Evolutionary conservation across 306 rosid species (phyloP).

Genomic region (Fragaria iinumae): DNA sequence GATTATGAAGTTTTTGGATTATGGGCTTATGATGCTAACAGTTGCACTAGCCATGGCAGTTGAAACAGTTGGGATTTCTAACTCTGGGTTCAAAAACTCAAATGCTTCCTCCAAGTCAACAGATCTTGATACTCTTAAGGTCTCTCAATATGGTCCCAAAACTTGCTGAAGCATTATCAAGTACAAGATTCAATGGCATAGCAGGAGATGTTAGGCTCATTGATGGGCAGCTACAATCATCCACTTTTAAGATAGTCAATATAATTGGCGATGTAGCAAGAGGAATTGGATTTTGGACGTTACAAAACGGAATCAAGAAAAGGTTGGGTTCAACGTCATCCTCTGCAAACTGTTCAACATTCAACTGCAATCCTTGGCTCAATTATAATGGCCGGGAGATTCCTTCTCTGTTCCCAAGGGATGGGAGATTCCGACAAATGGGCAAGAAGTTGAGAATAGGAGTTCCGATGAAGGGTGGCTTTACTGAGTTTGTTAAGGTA

Average conservation of each 20-base stretch:
- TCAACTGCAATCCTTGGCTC: constrained; percentile 17
- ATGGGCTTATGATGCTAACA: constrained; percentile 59
- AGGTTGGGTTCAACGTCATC: constrained; percentile 9
- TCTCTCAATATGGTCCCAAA: constrained; percentile 42
- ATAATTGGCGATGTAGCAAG: constrained; percentile 35
- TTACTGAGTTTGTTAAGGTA: constrained; percentile 37
- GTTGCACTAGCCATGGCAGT: constrained; percentile 35
- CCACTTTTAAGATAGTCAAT: constrained; percentile 33
- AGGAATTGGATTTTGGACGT: constrained; percentile 53
- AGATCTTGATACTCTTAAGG: constrained; percentile 34
- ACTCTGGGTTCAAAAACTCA: neutral
- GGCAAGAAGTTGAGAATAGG: constrained; percentile 41
- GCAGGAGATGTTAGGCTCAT: constrained; percentile 26
- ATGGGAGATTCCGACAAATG: constrained; percentile 37
- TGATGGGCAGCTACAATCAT: constrained; percentile 14
- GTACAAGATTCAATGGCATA: constrained; percentile 17
- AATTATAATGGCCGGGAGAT: constrained; percentile 48
- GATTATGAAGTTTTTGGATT: constrained; percentile 25
- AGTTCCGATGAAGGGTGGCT: constrained; percentile 41
- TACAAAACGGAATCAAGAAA: constrained; percentile 29
- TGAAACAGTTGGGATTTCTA: constrained; percentile 16
- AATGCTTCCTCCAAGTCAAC: constrained; percentile 28
- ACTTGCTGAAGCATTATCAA: constrained; percentile 32
- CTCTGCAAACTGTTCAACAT: constrained; percentile 12
- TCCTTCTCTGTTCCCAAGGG: constrained; percentile 31